Conservation (phyloP, 2,329 filamentous ascomycete genomes). For the Ophidiomyces ophidiicola region DNA sequence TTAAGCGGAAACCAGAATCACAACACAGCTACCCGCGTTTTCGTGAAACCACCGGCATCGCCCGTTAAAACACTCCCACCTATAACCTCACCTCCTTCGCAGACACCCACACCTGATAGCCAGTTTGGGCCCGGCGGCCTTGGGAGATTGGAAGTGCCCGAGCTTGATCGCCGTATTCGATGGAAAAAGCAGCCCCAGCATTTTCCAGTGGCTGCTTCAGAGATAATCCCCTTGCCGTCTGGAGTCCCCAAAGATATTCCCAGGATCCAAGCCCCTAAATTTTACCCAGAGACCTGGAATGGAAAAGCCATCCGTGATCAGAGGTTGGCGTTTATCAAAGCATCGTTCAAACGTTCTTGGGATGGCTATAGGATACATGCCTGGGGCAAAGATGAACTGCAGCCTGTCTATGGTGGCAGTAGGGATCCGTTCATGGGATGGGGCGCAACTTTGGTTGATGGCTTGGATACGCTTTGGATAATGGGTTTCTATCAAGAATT, state of each 20-base stretch:
- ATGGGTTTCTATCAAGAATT: constrained; percentile 50
- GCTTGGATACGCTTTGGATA: constrained; percentile 51
- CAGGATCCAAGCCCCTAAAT: constrained; percentile 21
- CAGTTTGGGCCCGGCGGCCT: constrained; percentile 25
- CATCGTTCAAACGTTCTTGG: constrained; percentile 47
- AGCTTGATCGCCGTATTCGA: constrained; percentile 37
- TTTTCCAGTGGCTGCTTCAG: constrained; percentile 60
- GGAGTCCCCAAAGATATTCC: constrained; percentile 20
- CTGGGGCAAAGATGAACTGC: constrained; percentile 53
- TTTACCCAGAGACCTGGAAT: constrained; percentile 18
- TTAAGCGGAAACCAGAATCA: not conserved
- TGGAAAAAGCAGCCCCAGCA: constrained; percentile 65
- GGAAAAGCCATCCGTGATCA: constrained; percentile 29
- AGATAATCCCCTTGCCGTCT: constrained; percentile 55
- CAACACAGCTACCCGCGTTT: too few relatives aligned
- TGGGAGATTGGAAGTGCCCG: constrained; percentile 25
- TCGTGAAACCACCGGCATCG: not conserved
- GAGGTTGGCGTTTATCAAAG: constrained; percentile 38
- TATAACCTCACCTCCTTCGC: constrained; percentile 2
- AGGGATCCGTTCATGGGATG: constrained; percentile 53
- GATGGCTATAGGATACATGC: constrained; percentile 49
- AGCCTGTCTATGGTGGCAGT: constrained; percentile 42
- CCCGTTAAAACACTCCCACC: not conserved
- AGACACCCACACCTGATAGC: constrained; percentile 11
- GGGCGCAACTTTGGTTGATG: constrained; percentile 49